Base-by-base conservation (phyloP, 129 eudicot genomes). In the Helianthus tuberosus region DNA sequence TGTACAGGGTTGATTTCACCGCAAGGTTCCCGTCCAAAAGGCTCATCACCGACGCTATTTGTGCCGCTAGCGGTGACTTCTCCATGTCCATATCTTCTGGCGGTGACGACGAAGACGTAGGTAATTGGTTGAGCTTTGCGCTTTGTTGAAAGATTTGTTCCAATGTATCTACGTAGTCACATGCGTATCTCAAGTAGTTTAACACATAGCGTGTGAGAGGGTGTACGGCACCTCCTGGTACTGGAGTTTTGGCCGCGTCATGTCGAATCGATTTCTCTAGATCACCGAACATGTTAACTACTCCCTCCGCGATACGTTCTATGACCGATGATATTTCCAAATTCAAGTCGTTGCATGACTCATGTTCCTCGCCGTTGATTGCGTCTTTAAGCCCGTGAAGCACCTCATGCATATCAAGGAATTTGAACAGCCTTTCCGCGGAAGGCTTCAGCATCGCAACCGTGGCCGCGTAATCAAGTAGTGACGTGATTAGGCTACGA, bases 141-240 rank as follows among this genome's bases (percentile, higher is more conserved):
- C 81, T 83, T 2, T 81, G 82, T 16, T 73, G 76, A 64, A 94
- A 94, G 3, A 94, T 79, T 3, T 80, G 73, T 58, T 94, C 96
- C 6, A 94, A 73, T 0, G 87, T 77, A 12, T 85, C 87, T 16
- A 79, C 90, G 59, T 86, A 94, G 73, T 90, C 97, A 38, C 96
- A 90, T 0, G 96, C 85, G 63, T 86, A 85, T 51, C 84, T 79
- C 3, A 94, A 80, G 74, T 94, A 94, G 61, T 94, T 94, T 75
- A 94, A 69, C 5, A 89, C 92, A 79, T 94, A 88, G 11, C 97
- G 96, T 3, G 97, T 88, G 41, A 94, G 82, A 11, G 98, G 98
- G 84, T 94, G 98, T 7, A 90, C 87, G 1, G 97, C 98, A 4
- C 98, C 98, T 0, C 96, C 93, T 0, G 96, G 96, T 14, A 90